These are phyloP conservation scores for Dothistroma pini DNA, from an alignment of 2,329 filamentous ascomycete genomes.

Conservation along the genomic window DNA sequence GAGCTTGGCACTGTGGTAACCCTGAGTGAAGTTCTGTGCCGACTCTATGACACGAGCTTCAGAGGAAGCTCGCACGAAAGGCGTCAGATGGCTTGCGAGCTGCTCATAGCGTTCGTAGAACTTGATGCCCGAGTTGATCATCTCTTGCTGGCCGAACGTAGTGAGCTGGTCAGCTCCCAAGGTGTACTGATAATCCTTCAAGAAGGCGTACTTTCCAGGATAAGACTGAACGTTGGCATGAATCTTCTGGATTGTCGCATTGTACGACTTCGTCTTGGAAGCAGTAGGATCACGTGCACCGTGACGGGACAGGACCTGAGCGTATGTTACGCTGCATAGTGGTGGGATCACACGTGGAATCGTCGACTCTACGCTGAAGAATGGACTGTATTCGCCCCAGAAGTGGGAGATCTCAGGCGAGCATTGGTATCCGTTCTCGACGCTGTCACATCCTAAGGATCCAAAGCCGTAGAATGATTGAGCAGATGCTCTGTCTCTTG, in stretches of 20 bases:
- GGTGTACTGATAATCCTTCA: conserved; percentile 66
- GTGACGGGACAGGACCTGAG: conserved; percentile 76
- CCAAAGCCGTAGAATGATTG: conserved; percentile 1
- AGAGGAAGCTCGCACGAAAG: conserved; percentile 69
- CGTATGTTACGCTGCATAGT: conserved; percentile 74
- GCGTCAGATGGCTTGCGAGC: conserved; percentile 56
- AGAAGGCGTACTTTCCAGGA: conserved; percentile 62
- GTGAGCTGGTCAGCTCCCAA: conserved; percentile 69
- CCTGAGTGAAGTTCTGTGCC: conserved; percentile 69
- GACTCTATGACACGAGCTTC: conserved; percentile 70
- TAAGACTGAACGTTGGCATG: conserved; percentile 56
- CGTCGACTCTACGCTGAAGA: conserved; percentile 68
- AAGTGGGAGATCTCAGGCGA: conserved; percentile 58
- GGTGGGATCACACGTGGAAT: conserved; percentile 59
- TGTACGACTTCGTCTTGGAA: conserved; percentile 63
- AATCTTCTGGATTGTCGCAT: conserved; percentile 61
- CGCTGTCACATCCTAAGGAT: conserved; percentile 24
- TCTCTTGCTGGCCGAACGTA: conserved; percentile 62
- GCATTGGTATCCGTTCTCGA: conserved; percentile 58
- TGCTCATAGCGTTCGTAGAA: conserved; percentile 70
- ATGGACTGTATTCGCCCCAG: conserved; percentile 86
- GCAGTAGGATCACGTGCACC: conserved; percentile 77
- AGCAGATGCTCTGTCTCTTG: conserved; percentile 6
- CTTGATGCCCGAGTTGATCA: conserved; percentile 69
- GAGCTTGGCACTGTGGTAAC: conserved; percentile 60